phyloP scores from a whole-genome alignment of 1,284 basidiomycete genomes.

The Microstroma glucosiphilum region DNA sequence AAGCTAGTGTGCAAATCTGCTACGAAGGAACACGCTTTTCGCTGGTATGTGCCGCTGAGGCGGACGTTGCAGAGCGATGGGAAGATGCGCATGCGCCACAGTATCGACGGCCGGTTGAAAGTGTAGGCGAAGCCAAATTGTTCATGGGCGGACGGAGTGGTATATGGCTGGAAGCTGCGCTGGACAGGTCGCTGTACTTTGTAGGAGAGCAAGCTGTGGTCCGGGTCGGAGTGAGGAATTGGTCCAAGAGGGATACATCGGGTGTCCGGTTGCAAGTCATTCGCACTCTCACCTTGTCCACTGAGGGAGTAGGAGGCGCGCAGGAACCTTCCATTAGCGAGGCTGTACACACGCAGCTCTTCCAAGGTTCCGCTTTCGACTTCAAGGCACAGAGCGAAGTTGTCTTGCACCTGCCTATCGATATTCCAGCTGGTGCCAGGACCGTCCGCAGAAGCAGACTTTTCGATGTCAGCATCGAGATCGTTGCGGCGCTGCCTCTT shows the following conservation, averaged over 20 bases:
- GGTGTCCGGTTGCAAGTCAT: constrained; percentile 38
- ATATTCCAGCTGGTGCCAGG: constrained; percentile 33
- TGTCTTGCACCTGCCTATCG: constrained; percentile 33
- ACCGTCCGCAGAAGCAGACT: constrained; percentile 40
- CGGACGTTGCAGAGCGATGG: constrained; percentile 41
- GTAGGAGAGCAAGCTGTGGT: constrained; percentile 34
- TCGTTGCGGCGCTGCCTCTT: constrained; percentile 29
- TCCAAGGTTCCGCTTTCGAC: constrained; percentile 41
- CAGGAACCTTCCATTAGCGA: constrained; percentile 42
- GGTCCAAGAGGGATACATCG: constrained; percentile 36
- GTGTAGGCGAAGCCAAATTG: constrained; percentile 36
- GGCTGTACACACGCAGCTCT: constrained; percentile 32
- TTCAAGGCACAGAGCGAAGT: constrained; percentile 34
- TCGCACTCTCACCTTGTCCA: constrained; percentile 38
- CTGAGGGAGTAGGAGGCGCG: constrained; percentile 19
- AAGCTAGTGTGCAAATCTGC: constrained; percentile 40
- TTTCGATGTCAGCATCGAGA: constrained; percentile 33
- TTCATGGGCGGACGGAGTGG: constrained; percentile 45
- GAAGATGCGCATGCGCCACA: constrained; percentile 23
- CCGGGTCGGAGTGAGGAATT: constrained; percentile 39
- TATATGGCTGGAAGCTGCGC: constrained; percentile 41
- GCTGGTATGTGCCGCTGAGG: constrained; percentile 21
- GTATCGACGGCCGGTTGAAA: constrained; percentile 33
- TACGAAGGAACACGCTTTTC: constrained; percentile 38
- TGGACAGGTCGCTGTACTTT: constrained; percentile 33